phyloP scores from a whole-genome alignment of 2,329 filamentous ascomycete species.

The Colletotrichum trifolii region DNA sequence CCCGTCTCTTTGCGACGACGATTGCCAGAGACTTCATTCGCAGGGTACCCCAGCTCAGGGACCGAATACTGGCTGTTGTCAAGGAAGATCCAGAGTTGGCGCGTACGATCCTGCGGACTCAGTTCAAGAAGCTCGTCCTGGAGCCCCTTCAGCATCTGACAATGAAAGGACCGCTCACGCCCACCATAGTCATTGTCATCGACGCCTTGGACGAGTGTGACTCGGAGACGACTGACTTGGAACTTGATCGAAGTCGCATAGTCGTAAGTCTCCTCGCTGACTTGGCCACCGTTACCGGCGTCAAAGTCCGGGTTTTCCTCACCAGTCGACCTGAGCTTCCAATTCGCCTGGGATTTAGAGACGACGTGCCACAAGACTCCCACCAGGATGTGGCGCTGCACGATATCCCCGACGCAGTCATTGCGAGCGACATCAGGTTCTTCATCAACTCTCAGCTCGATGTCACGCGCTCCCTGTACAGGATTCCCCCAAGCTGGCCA shows the following conservation, averaged over 20 bases:
- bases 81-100: not conserved
- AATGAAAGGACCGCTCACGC: not conserved
- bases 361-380: not conserved
- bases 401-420: not conserved
- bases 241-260: not conserved
- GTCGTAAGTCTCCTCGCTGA: not conserved
- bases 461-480: not conserved
- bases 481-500: constrained; percentile 2
- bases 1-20: not conserved
- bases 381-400: not conserved
- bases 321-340: constrained; percentile 17
- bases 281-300: not conserved
- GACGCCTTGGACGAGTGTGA: constrained; percentile 24
- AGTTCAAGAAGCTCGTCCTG: constrained; percentile 5
- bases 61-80: not conserved
- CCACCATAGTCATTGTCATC: not conserved
- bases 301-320: constrained; percentile 1
- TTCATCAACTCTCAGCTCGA: not conserved
- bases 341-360: not conserved
- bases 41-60: not conserved
- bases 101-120: not conserved
- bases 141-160: not conserved
- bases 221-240: not conserved
- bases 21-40: not conserved
- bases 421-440: constrained; percentile 4